Conservation (phyloP, 345 rosid genomes). For the Eucalyptus polybractea region DNA sequence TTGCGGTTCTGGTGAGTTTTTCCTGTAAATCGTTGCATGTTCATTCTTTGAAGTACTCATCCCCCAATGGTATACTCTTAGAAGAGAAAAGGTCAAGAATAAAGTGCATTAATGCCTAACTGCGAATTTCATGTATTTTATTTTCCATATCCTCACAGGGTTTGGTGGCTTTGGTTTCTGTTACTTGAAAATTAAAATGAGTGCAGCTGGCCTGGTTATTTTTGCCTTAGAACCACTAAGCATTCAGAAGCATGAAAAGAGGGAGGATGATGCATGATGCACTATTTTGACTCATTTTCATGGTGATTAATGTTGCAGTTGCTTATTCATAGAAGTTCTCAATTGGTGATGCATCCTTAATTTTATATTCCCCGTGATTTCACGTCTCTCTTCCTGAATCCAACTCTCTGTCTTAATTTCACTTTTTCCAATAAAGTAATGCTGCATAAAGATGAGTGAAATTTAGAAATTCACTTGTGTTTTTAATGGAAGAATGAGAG, state of each 20-base stretch:
- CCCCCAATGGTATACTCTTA: background rate
- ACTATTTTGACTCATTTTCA: background rate
- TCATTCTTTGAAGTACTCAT: background rate
- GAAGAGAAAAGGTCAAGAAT: background rate
- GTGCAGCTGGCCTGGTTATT: background rate
- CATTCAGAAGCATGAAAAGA: background rate
- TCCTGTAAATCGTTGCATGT: background rate
- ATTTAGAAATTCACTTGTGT: background rate
- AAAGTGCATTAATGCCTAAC: background rate
- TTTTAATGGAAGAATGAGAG: background rate
- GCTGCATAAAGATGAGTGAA: background rate
- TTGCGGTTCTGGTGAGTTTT: conserved; percentile 43
- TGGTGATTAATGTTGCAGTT: background rate
- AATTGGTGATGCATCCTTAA: background rate
- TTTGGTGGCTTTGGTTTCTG: background rate
- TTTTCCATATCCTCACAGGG: background rate
- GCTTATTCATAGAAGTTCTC: background rate
- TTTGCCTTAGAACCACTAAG: background rate
- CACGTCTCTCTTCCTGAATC: background rate
- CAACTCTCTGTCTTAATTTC: background rate
- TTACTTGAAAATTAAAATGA: background rate
- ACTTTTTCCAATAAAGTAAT: background rate
- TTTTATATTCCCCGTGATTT: background rate
- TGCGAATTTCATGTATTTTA: background rate
- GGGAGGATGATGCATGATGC: background rate